These are phyloP conservation scores for Penium margaritaceum DNA, from an alignment of 139 green algal genomes.

Conservation along the genomic window DNA sequence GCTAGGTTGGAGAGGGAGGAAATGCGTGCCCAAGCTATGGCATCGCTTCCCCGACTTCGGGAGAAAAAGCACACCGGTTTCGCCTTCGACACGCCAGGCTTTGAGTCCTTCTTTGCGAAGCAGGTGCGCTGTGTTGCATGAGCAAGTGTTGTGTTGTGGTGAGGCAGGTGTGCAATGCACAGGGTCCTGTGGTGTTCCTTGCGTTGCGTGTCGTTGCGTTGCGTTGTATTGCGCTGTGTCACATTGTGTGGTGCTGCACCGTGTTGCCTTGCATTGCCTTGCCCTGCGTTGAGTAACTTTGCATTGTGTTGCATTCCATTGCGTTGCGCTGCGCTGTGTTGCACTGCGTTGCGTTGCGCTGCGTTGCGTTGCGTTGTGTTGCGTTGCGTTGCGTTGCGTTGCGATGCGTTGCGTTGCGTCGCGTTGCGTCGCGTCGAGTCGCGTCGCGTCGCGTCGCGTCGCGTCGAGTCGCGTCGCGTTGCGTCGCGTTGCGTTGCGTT, in stretches of 20 bases:
- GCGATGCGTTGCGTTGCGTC: too few species aligned
- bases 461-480: too few species aligned
- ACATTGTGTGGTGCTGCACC: not conserved
- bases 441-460: too few species aligned
- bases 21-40: constrained; percentile 16
- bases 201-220: not conserved
- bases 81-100: constrained; percentile 41
- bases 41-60: constrained; percentile 8
- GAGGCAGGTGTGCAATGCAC: too few species aligned
- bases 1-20: constrained; percentile 16
- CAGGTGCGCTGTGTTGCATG: constrained; percentile 1
- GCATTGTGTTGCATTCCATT: not conserved
- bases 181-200: not conserved
- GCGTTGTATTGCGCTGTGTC: too few species aligned
- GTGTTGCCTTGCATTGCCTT: not conserved
- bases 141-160: not conserved
- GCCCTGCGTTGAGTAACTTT: not conserved
- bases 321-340: too few species aligned
- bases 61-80: constrained; percentile 42
- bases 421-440: too few species aligned
- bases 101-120: constrained; percentile 45
- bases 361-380: too few species aligned
- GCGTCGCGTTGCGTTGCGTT: too few species aligned
- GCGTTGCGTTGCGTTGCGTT: too few species aligned
- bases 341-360: too few species aligned